Conservation (phyloP, 805 yeast species). For the Kregervanrija fluxuum region DNA sequence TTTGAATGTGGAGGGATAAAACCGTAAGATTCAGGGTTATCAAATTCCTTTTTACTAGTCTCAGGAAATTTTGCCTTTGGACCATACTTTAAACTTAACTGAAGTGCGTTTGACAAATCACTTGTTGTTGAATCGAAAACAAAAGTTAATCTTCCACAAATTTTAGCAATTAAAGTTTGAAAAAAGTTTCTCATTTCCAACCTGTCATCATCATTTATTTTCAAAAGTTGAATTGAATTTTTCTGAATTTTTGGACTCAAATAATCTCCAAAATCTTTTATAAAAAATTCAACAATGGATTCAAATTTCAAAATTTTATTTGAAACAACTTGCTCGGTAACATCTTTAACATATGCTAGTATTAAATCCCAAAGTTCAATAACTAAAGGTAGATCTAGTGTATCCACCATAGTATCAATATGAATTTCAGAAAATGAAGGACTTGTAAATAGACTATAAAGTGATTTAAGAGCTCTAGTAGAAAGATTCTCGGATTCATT, state of each 20-base stretch:
- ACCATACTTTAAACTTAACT: conserved; percentile 2
- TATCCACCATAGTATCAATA: conserved; percentile 22
- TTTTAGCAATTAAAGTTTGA: conserved; percentile 19
- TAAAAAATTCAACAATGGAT: conserved; percentile 46
- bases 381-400: conserved; percentile 44
- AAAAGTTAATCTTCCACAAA: conserved; percentile 22
- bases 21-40: conserved; percentile 30
- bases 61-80: conserved; percentile 3
- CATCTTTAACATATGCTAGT: conserved; percentile 31
- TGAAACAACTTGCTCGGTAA: conserved; percentile 26
- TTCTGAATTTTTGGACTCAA: conserved; percentile 21
- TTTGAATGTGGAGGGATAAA: conserved; percentile 62
- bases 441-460: conserved; percentile 17
- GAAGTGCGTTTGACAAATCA: conserved; percentile 27
- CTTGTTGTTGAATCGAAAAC: conserved; percentile 30
- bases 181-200: conserved; percentile 29
- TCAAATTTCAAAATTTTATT: conserved; percentile 43
- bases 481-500: conserved; percentile 14
- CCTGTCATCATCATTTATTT: conserved; percentile 38
- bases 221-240: conserved; percentile 21
- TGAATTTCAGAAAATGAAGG: conserved; percentile 20
- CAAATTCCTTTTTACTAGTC: conserved; percentile 6
- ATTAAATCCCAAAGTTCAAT: conserved; percentile 55
- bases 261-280: conserved; percentile 31
- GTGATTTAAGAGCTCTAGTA: conserved; percentile 20